Percentiles rank a stretch among this genome's conserved stretches.
phyloP scores from a whole-genome alignment of 2,329 filamentous ascomycete species.

The Metarhizium sp. region DNA sequence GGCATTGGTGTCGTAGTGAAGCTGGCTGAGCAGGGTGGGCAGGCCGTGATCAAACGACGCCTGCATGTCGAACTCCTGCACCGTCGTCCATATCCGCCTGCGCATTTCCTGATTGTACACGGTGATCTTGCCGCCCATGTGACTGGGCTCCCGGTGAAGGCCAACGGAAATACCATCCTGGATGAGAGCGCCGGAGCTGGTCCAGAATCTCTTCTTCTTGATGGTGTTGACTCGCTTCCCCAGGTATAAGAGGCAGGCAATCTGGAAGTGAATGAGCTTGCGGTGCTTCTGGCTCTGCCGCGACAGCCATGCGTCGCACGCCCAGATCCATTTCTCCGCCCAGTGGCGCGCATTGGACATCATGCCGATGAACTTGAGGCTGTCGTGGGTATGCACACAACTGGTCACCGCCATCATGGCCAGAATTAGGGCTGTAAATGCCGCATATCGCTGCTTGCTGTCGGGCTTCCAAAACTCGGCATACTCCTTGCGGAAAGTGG shows the following conservation, averaged over 20 bases:
- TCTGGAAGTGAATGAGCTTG: conserved; percentile 50
- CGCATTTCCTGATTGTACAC: conserved; percentile 55
- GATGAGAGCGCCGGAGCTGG: conserved; percentile 43
- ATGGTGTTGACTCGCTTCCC: conserved; percentile 53
- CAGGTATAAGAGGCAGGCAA: conserved; percentile 49
- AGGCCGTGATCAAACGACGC: conserved; percentile 52
- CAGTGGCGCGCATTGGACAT: conserved; percentile 46
- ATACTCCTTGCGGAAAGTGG: conserved; percentile 48
- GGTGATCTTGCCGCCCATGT: conserved; percentile 44
- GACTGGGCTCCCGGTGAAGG: conserved; percentile 49
- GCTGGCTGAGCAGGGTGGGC: conserved; percentile 46
- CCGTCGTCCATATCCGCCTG: conserved; percentile 49
- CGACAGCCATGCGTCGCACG: conserved; percentile 43
- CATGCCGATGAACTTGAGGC: conserved; percentile 47
- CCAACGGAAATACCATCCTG: conserved; percentile 50
- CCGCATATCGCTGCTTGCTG: conserved; percentile 33
- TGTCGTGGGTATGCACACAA: conserved; percentile 43
- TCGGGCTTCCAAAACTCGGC: conserved; percentile 42
- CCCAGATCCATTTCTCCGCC: conserved; percentile 47
- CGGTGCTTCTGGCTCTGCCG: conserved; percentile 53
- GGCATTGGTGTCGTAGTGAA: conserved; percentile 45
- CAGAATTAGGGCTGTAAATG: conserved; percentile 49
- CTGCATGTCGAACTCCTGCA: conserved; percentile 54
- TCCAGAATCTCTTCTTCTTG: conserved; percentile 58
- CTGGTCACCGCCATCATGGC: conserved; percentile 51